phyloP scores from a whole-genome alignment of 305 asterid genomes.

The Fraxinus xanthoxyloides region DNA sequence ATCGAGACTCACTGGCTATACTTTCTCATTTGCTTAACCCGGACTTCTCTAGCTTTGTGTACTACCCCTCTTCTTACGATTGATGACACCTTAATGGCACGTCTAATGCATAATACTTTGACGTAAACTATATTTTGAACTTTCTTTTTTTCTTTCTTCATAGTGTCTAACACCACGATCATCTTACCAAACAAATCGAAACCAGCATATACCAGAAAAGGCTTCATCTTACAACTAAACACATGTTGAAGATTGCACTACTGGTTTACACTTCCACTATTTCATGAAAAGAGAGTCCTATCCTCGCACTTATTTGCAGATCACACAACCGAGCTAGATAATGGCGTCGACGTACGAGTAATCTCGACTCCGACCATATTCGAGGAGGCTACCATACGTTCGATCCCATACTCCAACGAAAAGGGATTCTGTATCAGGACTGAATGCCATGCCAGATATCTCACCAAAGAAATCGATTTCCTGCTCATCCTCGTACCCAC shows the following conservation, averaged over 20 bases:
- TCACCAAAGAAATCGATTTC: constrained; percentile 84
- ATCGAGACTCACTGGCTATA: neutral
- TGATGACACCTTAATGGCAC: neutral
- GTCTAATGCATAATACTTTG: neutral
- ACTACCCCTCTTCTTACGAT: constrained; percentile 19
- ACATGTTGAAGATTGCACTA: neutral
- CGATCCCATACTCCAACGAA: constrained; percentile 73
- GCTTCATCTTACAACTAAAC: neutral
- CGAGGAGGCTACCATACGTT: constrained; percentile 65
- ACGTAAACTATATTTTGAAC: no score
- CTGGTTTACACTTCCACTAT: neutral
- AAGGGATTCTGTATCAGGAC: constrained; percentile 74
- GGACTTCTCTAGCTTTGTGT: constrained; percentile 62
- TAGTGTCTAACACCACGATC: neutral
- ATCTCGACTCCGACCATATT: constrained; percentile 53
- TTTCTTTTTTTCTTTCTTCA: neutral
- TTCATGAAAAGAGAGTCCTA: constrained; percentile 18
- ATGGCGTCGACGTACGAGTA: constrained; percentile 58
- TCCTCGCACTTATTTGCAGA: neutral
- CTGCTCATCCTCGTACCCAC: constrained; percentile 66
- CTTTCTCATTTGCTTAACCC: neutral
- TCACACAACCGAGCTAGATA: constrained; percentile 24
- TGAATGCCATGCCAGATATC: constrained; percentile 68
- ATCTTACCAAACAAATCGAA: neutral
- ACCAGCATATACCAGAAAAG: neutral